phyloP scores from a whole-genome alignment of 805 yeast species.

The Isabelozyma heimii region DNA sequence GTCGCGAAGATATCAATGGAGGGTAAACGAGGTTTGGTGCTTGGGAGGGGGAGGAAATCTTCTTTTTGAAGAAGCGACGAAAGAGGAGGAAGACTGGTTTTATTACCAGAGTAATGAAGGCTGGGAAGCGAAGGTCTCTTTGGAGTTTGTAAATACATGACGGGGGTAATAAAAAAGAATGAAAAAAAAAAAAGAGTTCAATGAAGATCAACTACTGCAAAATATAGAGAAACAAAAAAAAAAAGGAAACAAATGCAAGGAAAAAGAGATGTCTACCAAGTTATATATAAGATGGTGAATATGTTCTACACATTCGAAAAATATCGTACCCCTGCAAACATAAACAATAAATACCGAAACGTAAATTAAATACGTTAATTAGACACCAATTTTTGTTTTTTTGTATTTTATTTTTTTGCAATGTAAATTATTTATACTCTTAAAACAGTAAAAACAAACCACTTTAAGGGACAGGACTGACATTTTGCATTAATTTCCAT shows the following conservation, averaged over 20 bases:
- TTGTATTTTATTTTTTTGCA: neutral
- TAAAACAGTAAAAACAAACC: neutral
- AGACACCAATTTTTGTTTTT: neutral
- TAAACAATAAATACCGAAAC: neutral
- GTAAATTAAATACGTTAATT: neutral
- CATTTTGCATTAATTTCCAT: neutral
- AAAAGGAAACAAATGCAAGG: neutral
- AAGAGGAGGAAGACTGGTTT: slow-evolving; percentile 39
- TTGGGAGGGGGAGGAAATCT: neutral
- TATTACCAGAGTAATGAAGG: slow-evolving; percentile 12
- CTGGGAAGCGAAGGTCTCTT: slow-evolving; percentile 28
- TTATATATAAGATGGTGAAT: neutral
- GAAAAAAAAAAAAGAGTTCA: neutral
- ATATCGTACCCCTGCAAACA: neutral
- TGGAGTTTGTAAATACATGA: slow-evolving; percentile 31
- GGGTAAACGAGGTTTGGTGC: slow-evolving; percentile 19
- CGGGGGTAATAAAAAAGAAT: neutral
- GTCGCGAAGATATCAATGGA: slow-evolving; percentile 21
- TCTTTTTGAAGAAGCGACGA: slow-evolving; percentile 10
- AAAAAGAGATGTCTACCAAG: neutral
- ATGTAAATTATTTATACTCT: neutral
- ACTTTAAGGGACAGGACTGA: neutral
- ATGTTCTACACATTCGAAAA: neutral
- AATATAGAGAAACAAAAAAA: neutral
- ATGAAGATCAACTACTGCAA: neutral